Evolutionary conservation across 345 rosid species (phyloP).

Genomic region (Salix purpurea): DNA sequence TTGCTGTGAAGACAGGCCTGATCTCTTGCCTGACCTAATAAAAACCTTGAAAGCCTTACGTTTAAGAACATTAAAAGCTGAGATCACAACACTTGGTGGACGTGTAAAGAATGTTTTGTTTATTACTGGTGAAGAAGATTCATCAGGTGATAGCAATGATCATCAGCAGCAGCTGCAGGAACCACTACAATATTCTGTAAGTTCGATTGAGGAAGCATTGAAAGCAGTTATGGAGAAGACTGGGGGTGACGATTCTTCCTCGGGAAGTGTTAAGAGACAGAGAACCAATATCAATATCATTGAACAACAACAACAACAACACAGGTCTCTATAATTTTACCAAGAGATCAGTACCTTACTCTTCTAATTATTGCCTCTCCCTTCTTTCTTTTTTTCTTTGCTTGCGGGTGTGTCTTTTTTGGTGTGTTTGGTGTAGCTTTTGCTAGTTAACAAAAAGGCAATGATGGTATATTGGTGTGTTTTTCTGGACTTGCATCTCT

Average conservation of each 20-base stretch:
- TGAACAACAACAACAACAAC: slow-evolving; percentile 36
- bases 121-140: slow-evolving; percentile 74
- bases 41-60: slow-evolving; percentile 74
- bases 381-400: not conserved
- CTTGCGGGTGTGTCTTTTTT: slow-evolving; percentile 4
- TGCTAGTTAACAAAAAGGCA: not conserved
- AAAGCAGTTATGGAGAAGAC: slow-evolving; percentile 87
- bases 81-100: slow-evolving; percentile 87
- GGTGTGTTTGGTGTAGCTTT: slow-evolving; percentile 6
- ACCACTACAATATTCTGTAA: slow-evolving; percentile 50
- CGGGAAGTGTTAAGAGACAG: slow-evolving; percentile 81
- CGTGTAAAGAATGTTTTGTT: slow-evolving; percentile 92
- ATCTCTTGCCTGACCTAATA: slow-evolving; percentile 83
- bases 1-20: slow-evolving; percentile 91
- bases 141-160: slow-evolving; percentile 26
- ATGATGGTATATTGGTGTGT: slow-evolving; percentile 13
- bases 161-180: slow-evolving; percentile 24
- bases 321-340: slow-evolving; percentile 55
- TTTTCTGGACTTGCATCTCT: slow-evolving; percentile 5
- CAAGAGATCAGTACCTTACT: not conserved
- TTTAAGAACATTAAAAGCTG: slow-evolving; percentile 80
- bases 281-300: slow-evolving; percentile 57
- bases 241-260: slow-evolving; percentile 63
- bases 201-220: slow-evolving; percentile 84
- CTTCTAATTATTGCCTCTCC: not conserved